Evolutionary conservation across 2,329 filamentous ascomycete species (phyloP).

Genomic region (Cadophora luteo-olivacea): DNA sequence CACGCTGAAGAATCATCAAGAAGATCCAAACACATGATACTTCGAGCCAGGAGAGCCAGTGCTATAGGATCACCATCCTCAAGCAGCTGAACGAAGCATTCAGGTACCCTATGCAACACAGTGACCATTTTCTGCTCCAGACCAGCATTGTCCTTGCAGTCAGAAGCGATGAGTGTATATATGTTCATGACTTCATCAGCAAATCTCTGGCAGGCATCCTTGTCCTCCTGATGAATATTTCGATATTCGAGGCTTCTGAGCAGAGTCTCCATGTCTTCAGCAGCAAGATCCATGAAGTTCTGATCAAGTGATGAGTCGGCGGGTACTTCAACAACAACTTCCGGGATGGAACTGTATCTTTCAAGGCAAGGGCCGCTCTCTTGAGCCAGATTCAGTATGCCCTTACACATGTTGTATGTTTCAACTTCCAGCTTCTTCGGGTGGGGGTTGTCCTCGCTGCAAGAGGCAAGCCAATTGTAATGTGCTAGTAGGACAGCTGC

Average conservation of each 20-base stretch:
- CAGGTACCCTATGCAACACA: conserved; percentile 26
- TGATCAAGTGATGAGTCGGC: neutral
- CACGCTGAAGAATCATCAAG: conserved; percentile 27
- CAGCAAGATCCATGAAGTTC: conserved; percentile 21
- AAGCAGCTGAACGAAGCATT: conserved; percentile 25
- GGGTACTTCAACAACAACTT: neutral
- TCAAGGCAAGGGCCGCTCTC: conserved; percentile 16
- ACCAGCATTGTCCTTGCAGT: conserved; percentile 9
- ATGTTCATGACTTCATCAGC: conserved; percentile 21
- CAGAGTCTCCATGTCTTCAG: conserved; percentile 21
- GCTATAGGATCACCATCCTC: conserved; percentile 26
- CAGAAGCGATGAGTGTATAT: conserved; percentile 22
- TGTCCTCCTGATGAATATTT: neutral
- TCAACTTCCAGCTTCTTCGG: conserved; percentile 11
- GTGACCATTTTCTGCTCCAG: conserved; percentile 33
- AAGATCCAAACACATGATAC: conserved; percentile 24
- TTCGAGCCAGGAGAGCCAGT: conserved; percentile 29
- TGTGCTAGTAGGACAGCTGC: conserved; percentile 27
- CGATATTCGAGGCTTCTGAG: conserved; percentile 1
- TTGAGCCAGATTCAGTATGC: conserved; percentile 18
- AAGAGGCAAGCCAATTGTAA: conserved; percentile 25
- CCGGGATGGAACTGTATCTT: conserved; percentile 10
- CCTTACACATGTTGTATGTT: conserved; percentile 28
- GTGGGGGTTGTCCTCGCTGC: conserved; percentile 8
- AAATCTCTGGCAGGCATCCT: conserved; percentile 17